Evolutionary conservation across 139 green algal genomes (phyloP), one percentile per base, ranked within the genome.

Genomic region (Diplosphaera chodatii): DNA sequence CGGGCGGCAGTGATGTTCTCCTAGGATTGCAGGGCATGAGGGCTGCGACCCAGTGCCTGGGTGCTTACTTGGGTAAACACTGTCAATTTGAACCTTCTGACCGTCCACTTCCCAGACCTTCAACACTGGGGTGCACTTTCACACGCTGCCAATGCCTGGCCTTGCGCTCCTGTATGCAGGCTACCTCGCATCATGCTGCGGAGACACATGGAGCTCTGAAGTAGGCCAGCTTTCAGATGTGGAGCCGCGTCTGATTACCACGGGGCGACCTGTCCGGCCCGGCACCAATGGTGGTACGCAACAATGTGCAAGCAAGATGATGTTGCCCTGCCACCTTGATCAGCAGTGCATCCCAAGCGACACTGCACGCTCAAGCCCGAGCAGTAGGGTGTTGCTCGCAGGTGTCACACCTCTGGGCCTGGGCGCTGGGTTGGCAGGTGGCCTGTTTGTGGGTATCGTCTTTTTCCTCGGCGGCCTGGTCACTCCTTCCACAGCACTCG

Each of bases 151-250:
- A 48, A 48, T 48, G 37, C 37, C 37, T 48, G 37, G 8, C 37
- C n/a, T n/a, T n/a, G 37, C 37, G 10, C 10, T 48, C 37, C n/a
- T n/a, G 0, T 75, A 41, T 22, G 37, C 81, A 25, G 78, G 74
- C 6, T 79, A 96, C 78, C 95, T 92, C 69, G 84, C 88, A n/a
- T 94, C 89, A 82, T 97, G 90, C 75, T 92, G 84, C 69, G 94
- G 84, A 1, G 94, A 98, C 86, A 97, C 94, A 0, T 98, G 92
- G 93, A 82, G 90, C 1, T 88, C 76, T 6, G 94, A 98, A 85
- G 33, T 98, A 2, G 93, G 93, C 1, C 81, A 94, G 29, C 83
- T 97, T 18, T 86, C 71, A 32, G n/a, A 69, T 10, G 23, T 48
- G 27, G 27, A 74, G 63, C 94, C 94, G 0, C 79, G 86, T 21